Conservation (phyloP, 345 rosid species). For the Gossypium ekmanianum region DNA sequence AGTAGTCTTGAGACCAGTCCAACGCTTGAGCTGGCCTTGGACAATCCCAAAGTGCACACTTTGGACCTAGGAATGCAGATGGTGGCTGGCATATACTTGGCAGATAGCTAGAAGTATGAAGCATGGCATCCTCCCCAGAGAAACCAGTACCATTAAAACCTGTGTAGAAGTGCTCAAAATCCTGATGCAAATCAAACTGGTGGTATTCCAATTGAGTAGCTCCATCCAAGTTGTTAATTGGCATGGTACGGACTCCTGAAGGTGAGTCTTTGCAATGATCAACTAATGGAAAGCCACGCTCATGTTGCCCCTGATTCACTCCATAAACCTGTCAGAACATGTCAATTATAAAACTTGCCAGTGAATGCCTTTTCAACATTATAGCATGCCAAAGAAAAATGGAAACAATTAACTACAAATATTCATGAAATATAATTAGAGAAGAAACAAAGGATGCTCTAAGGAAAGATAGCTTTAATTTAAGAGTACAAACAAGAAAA, state of each 20-base stretch:
- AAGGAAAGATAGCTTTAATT: neutral
- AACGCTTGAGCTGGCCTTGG: constrained; percentile 93
- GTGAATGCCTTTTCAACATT: constrained; percentile 14
- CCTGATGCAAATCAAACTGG: constrained; percentile 67
- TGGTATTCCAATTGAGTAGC: constrained; percentile 49
- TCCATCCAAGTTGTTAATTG: constrained; percentile 43
- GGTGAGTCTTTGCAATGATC: constrained; percentile 58
- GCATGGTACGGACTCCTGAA: constrained; percentile 30
- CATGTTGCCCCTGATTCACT: constrained; percentile 58
- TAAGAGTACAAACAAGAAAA: neutral
- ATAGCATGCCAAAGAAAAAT: constrained; percentile 5
- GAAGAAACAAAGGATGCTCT: neutral
- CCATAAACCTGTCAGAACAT: constrained; percentile 47
- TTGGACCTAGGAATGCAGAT: constrained; percentile 94
- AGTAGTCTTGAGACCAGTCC: constrained; percentile 85
- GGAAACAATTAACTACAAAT: constrained; percentile 2
- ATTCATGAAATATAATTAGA: constrained; percentile 5
- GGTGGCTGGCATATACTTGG: constrained; percentile 78
- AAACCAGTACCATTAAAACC: constrained; percentile 29
- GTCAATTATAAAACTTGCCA: constrained; percentile 6
- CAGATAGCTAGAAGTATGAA: constrained; percentile 50
- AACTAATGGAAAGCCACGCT: constrained; percentile 43
- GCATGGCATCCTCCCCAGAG: constrained; percentile 50
- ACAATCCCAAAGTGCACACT: constrained; percentile 99
- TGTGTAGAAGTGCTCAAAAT: constrained; percentile 57